Evolutionary conservation across 768 basidiomycete genomes (phyloP).

Genomic region (Suillus hirtellus): DNA sequence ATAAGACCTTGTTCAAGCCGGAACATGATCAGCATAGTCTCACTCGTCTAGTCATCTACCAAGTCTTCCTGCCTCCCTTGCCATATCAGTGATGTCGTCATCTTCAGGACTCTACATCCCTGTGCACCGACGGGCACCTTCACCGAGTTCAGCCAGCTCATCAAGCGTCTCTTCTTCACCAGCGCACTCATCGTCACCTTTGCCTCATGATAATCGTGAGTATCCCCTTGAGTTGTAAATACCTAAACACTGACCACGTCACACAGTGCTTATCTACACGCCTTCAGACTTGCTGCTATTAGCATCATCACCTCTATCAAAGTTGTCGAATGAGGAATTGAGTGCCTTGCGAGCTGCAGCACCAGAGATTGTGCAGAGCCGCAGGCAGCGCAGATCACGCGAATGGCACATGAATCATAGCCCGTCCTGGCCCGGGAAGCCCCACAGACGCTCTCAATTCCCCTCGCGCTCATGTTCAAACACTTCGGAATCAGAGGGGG

Average conservation of each 20-base stretch:
- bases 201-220: conserved; percentile 14
- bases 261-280: conserved; percentile 24
- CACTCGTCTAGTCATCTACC: conserved; percentile 1
- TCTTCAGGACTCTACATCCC: conserved; percentile 38
- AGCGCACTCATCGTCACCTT: conserved; percentile 1
- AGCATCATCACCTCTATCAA: conserved; percentile 24
- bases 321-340: conserved; percentile 13
- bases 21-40: not conserved
- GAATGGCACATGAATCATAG: conserved; percentile 22
- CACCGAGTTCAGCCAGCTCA: conserved; percentile 17
- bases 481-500: conserved; percentile 24
- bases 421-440: conserved; percentile 2
- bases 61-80: conserved; percentile 11
- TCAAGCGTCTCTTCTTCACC: conserved; percentile 20
- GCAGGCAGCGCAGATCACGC: conserved; percentile 28
- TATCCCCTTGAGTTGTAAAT: not conserved
- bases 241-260: not conserved
- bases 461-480: not conserved
- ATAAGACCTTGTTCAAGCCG: not conserved
- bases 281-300: conserved; percentile 29
- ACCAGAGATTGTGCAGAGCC: conserved; percentile 30
- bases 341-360: conserved; percentile 18
- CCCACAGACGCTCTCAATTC: conserved; percentile 4
- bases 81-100: conserved; percentile 29
- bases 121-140: conserved; percentile 37